Base-by-base conservation (phyloP, 441 rosid species). In the Jatropha multifida region DNA sequence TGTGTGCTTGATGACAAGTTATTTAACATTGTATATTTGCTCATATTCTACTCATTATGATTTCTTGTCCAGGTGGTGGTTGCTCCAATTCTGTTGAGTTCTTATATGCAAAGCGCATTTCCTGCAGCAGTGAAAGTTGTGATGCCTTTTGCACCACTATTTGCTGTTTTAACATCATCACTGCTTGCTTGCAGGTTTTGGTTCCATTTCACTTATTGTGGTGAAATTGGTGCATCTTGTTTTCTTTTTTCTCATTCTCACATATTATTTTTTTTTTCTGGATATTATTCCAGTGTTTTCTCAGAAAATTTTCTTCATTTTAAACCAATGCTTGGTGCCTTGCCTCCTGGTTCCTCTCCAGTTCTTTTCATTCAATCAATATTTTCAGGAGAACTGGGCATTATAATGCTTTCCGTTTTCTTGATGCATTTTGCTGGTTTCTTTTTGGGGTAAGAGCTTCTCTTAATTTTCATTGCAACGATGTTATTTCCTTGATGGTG, bases 101-200 rank as follows among this genome's bases (percentile, higher is more conserved):
- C 89, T 49, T 88, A 66, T 71, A 26, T 87, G 60, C 92, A 85
- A 78, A 84, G 81, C 54, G 71, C 73, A 78, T 86, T 90, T 81
- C 89, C 94, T 38, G 77, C 71, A 4, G 79, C 74, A 6, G 91
- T 88, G 80, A 86, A 82, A 80, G 77, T 46, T 42, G 78, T 86
- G 74, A 81, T 71, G 18, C 91, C 92, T 75, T 86, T 87, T 42
- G 81, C 94, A 2, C 91, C 94, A 1, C 80, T 90, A 23, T 83
- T 84, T 78, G 90, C 92, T 18, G 91, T 88, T 72, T 78, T 90
- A 81, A 20, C 78, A 52, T 80, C 90, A 64, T 86, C 91, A 7
- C 76, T 90, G 61, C 87, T 90, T 71, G 92, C 94, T 26, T 84
- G 91, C 90, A 90, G 91, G 94, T 90, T 74, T 66, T 38, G 44